phyloP scores from a whole-genome alignment of 2,329 filamentous ascomycete genomes.

The Endocalyx cinctus region DNA sequence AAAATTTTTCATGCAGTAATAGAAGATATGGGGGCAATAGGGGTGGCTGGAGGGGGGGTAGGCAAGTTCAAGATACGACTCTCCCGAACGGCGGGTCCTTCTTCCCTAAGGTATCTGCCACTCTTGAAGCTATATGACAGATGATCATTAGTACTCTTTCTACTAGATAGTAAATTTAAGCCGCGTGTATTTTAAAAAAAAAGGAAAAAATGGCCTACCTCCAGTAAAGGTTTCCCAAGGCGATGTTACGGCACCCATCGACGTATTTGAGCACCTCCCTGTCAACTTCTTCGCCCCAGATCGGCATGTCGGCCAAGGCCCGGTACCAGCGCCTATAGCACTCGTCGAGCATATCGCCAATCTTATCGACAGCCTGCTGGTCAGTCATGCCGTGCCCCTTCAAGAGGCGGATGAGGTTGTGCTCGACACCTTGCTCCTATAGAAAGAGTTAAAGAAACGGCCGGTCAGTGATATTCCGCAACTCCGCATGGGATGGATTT shows the following conservation, averaged over 20 bases:
- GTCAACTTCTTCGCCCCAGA: constrained; percentile 20
- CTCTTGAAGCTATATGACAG: constrained; percentile 6
- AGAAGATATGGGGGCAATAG: too few species aligned
- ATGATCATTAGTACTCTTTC: not conserved
- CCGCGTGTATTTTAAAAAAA: not conserved
- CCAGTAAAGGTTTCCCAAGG: constrained; percentile 20
- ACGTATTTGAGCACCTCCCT: constrained; percentile 16
- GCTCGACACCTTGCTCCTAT: constrained; percentile 12
- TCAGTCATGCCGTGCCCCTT: constrained; percentile 12
- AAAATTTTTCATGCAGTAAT: too few species aligned
- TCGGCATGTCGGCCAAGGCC: constrained; percentile 17
- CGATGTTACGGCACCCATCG: constrained; percentile 15
- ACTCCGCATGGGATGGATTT: not conserved
- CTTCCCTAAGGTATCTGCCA: constrained; percentile 8
- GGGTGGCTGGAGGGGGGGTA: not conserved
- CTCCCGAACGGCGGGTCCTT: constrained; percentile 2
- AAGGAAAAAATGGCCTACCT: constrained; percentile 13
- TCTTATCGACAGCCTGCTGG: constrained; percentile 19
- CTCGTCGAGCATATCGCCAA: constrained; percentile 16
- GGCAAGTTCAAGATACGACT: constrained; percentile 9
- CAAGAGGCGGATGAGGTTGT: constrained; percentile 17
- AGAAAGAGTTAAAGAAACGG: too few species aligned
- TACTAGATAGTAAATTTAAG: too few species aligned
- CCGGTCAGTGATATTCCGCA: too few species aligned
- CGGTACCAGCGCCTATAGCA: constrained; percentile 19